Evolutionary conservation across 192 early-diverging fungal genomes (phyloP), one percentile per base, ranked within the genome.

Genomic region (Blastocladiella britannica): DNA sequence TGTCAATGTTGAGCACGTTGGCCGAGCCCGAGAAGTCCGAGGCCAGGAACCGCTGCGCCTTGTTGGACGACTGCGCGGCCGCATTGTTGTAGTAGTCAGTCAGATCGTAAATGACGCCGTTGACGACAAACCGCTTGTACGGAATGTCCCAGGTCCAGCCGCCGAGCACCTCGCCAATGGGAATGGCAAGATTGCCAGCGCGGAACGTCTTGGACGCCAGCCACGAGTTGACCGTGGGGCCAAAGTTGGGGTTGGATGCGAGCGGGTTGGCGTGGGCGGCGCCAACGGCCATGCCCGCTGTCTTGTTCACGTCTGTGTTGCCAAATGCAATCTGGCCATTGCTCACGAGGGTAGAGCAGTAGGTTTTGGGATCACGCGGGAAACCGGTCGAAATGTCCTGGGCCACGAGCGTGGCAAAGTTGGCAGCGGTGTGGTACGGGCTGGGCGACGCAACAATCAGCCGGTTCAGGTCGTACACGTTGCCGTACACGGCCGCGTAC

Each of bases 381-480:
- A 47, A 47, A 4, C 37, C 37, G 15, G n/a, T 47, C 15, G 37
- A 47, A 47, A 47, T 47, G 15, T 47, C 37, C 15, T 20, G 37
- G 15, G 15, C 37, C 6, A 20, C 37, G n/a, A 20, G n/a, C 15
- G 37, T 9, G 15, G 37, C 37, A 20, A 47, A 9, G 47, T 80
- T 72, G 29, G 73, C 55, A 60, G 85, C 82, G 7, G 75, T 63
- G 29, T 72, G 60, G 20, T 69, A 61, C 58, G 73, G 69, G 43
- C 57, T 55, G 53, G 77, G 70, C 63, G 67, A 65, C 65, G 67
- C 74, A 25, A 15, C 26, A 1, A 65, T n/a, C 4, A 86, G 78
- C 51, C 74, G 68, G 22, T 77, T 79, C 57, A 92, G 62, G 59
- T 86, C 78, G 70, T 88, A 91, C 28, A 92, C 78, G 62, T 85